A percentile compares a stretch with the other conserved stretches of the same genome.
phyloP scores from a whole-genome alignment of 768 basidiomycete genomes.

The Agrocybe praecox region DNA sequence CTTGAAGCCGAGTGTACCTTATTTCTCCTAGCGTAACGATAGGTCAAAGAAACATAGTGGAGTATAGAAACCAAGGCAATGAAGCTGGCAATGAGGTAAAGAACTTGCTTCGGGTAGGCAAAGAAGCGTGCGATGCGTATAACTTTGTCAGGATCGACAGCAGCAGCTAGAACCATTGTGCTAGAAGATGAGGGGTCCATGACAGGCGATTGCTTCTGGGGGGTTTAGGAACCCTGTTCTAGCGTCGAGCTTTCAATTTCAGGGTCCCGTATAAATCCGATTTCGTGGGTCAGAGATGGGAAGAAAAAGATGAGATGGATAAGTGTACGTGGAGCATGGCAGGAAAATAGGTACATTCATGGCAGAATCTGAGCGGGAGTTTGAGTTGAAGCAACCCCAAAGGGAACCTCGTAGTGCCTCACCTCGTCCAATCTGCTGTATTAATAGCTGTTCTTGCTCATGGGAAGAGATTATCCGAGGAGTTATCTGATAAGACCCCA shows the following conservation, averaged over 20 bases:
- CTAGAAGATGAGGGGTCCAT: not conserved
- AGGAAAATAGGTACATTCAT: not conserved
- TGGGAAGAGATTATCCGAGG: slow-evolving; percentile 3
- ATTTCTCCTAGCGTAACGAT: slow-evolving; percentile 17
- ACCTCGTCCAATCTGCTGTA: slow-evolving; percentile 1
- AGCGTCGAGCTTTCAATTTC: not conserved
- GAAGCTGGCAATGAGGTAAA: slow-evolving; percentile 44
- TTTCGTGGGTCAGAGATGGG: not conserved
- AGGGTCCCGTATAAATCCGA: not conserved
- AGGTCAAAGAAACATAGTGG: slow-evolving; percentile 29
- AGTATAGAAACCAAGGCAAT: slow-evolving; percentile 39
- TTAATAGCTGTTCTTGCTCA: slow-evolving; percentile 6
- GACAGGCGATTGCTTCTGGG: not conserved
- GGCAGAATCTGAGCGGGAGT: not conserved
- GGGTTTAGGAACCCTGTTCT: not conserved
- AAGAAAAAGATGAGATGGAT: not conserved
- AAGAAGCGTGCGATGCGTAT: slow-evolving; percentile 25
- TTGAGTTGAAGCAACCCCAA: not conserved
- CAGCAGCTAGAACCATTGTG: not conserved
- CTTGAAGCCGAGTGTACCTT: slow-evolving; percentile 3
- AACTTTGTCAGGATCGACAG: slow-evolving; percentile 23
- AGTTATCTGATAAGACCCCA: slow-evolving; percentile 20
- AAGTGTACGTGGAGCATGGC: not conserved
- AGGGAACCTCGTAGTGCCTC: not conserved
- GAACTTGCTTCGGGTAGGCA: slow-evolving; percentile 41